These are phyloP conservation scores for Phyllostachys edulis DNA, from an alignment of 176 grass and related monocot genomes.

Conservation along the genomic window DNA sequence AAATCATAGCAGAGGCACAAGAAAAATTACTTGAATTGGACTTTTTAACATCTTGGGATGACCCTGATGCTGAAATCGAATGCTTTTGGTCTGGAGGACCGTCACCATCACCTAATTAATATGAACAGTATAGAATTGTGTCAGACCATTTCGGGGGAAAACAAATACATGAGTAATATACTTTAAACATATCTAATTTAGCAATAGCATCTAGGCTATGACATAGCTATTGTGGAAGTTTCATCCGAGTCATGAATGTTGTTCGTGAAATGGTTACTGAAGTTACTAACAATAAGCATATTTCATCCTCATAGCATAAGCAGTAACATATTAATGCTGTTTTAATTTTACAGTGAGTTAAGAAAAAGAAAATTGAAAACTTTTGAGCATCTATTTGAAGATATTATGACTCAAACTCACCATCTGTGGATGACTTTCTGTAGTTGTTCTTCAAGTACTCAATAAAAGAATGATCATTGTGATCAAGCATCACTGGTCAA, in stretches of 20 bases:
- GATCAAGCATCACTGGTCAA: constrained; percentile 60
- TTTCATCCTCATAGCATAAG: background rate
- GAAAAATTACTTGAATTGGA: constrained; percentile 48
- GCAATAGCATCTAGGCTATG: background rate
- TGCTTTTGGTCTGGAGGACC: constrained; percentile 40
- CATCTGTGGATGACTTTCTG: constrained; percentile 31
- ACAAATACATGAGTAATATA: background rate
- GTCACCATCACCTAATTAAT: constrained; percentile 38
- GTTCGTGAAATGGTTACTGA: background rate
- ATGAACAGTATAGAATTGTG: constrained; percentile 1
- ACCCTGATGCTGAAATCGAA: constrained; percentile 26
- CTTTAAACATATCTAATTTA: background rate
- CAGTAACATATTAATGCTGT: background rate
- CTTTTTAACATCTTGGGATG: constrained; percentile 45
- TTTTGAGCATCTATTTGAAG: background rate
- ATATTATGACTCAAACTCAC: constrained; percentile 32
- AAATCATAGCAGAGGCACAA: constrained; percentile 19
- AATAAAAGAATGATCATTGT: constrained; percentile 48
- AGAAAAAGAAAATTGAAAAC: background rate
- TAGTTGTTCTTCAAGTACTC: constrained; percentile 56
- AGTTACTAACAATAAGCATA: background rate
- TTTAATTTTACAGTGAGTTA: background rate
- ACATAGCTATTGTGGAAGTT: background rate
- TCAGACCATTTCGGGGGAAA: background rate
- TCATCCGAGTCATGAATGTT: background rate